phyloP scores from a whole-genome alignment of 2,329 filamentous ascomycete genomes.

The Aspergillus terreus region DNA sequence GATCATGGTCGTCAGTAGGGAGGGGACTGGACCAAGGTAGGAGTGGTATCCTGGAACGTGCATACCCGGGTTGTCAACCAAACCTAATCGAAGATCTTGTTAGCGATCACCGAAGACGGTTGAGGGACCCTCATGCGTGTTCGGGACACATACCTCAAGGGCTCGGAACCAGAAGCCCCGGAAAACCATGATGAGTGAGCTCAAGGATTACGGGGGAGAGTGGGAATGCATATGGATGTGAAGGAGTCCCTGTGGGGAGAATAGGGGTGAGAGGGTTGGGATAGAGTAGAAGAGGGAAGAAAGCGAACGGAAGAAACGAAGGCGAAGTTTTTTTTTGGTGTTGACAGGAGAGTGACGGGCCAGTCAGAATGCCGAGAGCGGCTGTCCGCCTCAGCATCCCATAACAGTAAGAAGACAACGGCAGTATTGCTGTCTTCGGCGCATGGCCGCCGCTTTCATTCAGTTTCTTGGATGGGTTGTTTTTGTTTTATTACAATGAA shows the following conservation, averaged over 20 bases:
- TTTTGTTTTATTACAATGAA: not conserved
- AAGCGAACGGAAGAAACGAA: too few relatives aligned
- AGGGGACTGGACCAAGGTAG: slow-evolving; percentile 5
- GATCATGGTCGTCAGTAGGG: not conserved
- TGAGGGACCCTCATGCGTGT: not conserved
- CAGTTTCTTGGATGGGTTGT: too few relatives aligned
- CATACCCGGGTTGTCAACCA: slow-evolving; percentile 38
- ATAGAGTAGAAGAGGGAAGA: too few relatives aligned
- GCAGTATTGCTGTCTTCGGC: too few relatives aligned
- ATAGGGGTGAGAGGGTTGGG: too few relatives aligned
- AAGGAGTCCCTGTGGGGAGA: too few relatives aligned
- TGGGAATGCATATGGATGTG: not conserved
- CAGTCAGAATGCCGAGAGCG: too few relatives aligned
- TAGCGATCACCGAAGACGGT: slow-evolving; percentile 4
- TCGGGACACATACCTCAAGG: slow-evolving; percentile 30
- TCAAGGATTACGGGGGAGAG: not conserved
- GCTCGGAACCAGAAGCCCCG: slow-evolving; percentile 27
- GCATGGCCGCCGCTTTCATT: not conserved
- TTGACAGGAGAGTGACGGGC: too few relatives aligned
- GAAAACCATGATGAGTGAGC: slow-evolving; percentile 19
- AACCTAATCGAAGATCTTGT: slow-evolving; percentile 19
- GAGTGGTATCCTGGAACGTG: not conserved
- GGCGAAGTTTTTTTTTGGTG: too few relatives aligned
- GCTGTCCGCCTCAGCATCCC: too few relatives aligned
- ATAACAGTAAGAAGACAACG: too few relatives aligned